Base-by-base conservation (phyloP, 495 filamentous ascomycete genomes). In the Opeltia flavorubescens region DNA sequence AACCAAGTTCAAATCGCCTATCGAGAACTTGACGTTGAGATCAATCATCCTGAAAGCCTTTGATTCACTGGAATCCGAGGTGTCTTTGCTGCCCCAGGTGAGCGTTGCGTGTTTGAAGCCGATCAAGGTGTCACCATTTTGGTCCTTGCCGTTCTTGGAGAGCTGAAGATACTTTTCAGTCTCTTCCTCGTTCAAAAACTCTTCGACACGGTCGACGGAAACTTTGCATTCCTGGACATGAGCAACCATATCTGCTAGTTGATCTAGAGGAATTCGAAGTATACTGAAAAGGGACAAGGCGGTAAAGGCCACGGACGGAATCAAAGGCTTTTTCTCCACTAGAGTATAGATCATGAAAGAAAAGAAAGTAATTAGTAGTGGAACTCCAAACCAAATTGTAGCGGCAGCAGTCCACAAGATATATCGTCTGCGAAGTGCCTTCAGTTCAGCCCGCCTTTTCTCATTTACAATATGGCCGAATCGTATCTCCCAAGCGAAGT, bases 211-310 rank as follows among this genome's bases (percentile, higher is more conserved):
- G 58, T 94, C 89, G 38, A 99, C 75, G 1, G 93, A 96, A 26
- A 99, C 93, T 66, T 93, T 91, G 8, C 88, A 86, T 65, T 99
- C 93, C 65, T 95, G 87, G 6, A 99, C 89, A 59, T 95, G 94
- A 29, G 93, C 94, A 58, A 99, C 78, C 93, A 99, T 99, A 59
- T 99, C 93, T 38, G 93, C 93, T 4, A 99, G 71, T 58, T 96
- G 93, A 63, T 99, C 93, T 43, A 99, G 65, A 7, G 93, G 93
- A 46, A 94, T 81, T 31, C 93, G 80, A 24, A 99, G 81, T n/a
- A 99, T 77, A 45, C 81, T 86, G 64, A 99, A 99, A 52, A 99
- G 79, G 0, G 93, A 96, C 31, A 99, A 75, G 12, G 91, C 86
- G 17, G 93, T 95, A 65, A 99, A 99, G 3, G 93, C 93, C 53